Evolutionary conservation across 805 yeast species (phyloP).

Genomic region (Wickerhamiella azymoides): DNA sequence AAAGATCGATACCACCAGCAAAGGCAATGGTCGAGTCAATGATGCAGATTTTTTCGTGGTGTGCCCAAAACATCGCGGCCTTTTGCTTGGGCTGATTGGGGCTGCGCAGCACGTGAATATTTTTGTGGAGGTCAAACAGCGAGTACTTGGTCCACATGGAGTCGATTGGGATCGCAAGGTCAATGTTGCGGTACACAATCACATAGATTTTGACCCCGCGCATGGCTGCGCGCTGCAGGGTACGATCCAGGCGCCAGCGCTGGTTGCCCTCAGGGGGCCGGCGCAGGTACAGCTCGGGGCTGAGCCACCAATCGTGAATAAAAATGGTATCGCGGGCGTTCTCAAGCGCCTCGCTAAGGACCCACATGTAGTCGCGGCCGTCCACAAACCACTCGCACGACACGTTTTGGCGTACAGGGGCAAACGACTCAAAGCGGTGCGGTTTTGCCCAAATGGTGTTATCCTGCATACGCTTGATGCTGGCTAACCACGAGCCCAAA

Average conservation of each 20-base stretch:
- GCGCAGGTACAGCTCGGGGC: slow-evolving; percentile 85
- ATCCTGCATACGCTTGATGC: slow-evolving; percentile 51
- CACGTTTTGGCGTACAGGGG: slow-evolving; percentile 75
- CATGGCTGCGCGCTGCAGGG: slow-evolving; percentile 78
- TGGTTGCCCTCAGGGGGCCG: slow-evolving; percentile 94
- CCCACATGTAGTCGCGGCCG: slow-evolving; percentile 94
- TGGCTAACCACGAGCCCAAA: slow-evolving; percentile 65
- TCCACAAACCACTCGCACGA: slow-evolving; percentile 97
- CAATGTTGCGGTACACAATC: slow-evolving; percentile 86
- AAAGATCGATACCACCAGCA: slow-evolving; percentile 89
- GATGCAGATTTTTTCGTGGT: slow-evolving; percentile 84
- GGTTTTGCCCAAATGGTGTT: slow-evolving; percentile 57
- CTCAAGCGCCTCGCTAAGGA: slow-evolving; percentile 78
- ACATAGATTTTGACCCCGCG: slow-evolving; percentile 91
- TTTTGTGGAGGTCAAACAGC: slow-evolving; percentile 66
- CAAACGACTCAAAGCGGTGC: slow-evolving; percentile 78
- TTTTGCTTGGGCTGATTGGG: slow-evolving; percentile 83
- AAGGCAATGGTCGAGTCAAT: slow-evolving; percentile 82
- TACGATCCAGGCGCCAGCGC: slow-evolving; percentile 79
- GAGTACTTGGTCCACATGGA: slow-evolving; percentile 92
- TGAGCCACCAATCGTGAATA: slow-evolving; percentile 97
- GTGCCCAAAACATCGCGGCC: slow-evolving; percentile 96
- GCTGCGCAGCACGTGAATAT: slow-evolving; percentile 80
- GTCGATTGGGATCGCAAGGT: slow-evolving; percentile 82
- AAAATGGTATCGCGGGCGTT: slow-evolving; percentile 89